phyloP scores from a whole-genome alignment of 352 stramenopile species.

The Globisporangium lucens region DNA sequence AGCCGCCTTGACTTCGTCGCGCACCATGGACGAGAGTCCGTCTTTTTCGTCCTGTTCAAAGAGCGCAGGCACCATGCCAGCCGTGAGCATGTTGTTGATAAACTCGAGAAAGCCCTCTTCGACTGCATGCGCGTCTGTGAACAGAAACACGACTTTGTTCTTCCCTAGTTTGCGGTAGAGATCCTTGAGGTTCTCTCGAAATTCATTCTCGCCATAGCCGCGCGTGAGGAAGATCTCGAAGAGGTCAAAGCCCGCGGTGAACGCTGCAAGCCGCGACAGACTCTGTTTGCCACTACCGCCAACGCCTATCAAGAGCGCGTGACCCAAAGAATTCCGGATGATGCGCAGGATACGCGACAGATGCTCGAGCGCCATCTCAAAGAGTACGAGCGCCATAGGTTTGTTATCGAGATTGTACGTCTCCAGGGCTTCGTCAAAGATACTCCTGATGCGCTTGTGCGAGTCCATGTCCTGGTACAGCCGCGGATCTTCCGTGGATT shows the following conservation, averaged over 20 bases:
- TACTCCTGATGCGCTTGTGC: slow-evolving; percentile 86
- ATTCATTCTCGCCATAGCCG: slow-evolving; percentile 92
- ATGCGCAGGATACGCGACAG: slow-evolving; percentile 92
- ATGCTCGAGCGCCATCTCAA: slow-evolving; percentile 95
- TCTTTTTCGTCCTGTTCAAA: slow-evolving; percentile 94
- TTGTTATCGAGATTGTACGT: slow-evolving; percentile 95
- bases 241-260: slow-evolving; percentile 91
- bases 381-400: slow-evolving; percentile 94
- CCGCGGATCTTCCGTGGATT: slow-evolving; percentile 73
- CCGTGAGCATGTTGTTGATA: slow-evolving; percentile 97
- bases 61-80: slow-evolving; percentile 91
- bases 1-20: slow-evolving; percentile 85
- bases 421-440: slow-evolving; percentile 93
- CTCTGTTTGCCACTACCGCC: slow-evolving; percentile 94
- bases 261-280: slow-evolving; percentile 89
- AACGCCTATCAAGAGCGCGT: slow-evolving; percentile 93
- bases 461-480: slow-evolving; percentile 94
- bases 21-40: slow-evolving; percentile 70
- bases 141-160: slow-evolving; percentile 92
- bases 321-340: slow-evolving; percentile 89
- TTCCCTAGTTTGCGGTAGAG: slow-evolving; percentile 89
- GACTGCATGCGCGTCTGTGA: slow-evolving; percentile 94
- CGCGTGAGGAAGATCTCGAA: slow-evolving; percentile 94
- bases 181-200: slow-evolving; percentile 93
- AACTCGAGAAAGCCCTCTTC: slow-evolving; percentile 96